Evolutionary conservation across 164 flowering plant genomes (phyloP).

Genomic region (Sextonia rubra): DNA sequence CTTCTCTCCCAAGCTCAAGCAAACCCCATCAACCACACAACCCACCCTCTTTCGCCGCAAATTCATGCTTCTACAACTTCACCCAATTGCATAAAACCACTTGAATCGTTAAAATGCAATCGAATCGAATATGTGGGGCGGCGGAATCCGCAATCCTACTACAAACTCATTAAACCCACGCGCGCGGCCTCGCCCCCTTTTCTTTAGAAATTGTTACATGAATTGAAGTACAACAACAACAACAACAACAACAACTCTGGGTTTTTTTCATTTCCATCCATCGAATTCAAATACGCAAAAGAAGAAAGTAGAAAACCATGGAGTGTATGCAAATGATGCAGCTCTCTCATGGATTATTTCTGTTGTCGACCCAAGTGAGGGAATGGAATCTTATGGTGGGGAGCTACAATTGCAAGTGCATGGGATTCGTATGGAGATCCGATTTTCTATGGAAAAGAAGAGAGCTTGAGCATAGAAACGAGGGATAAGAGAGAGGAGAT

Average conservation of each 20-base stretch:
- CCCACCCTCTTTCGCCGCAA: not conserved
- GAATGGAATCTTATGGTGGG: no score
- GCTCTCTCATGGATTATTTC: not conserved
- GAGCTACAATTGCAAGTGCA: no score
- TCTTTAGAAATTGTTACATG: not conserved
- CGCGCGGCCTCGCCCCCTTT: not conserved
- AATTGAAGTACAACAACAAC: not conserved
- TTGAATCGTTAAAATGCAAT: not conserved
- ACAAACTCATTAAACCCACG: not conserved
- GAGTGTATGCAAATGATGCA: not conserved
- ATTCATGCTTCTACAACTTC: not conserved
- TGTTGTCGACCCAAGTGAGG: not conserved
- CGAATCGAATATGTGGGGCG: not conserved
- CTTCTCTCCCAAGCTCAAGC: not conserved
- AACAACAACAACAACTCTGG: not conserved
- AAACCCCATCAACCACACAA: not conserved
- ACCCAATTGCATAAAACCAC: not conserved
- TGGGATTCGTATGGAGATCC: no score
- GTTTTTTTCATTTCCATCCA: not conserved
- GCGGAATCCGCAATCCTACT: not conserved
- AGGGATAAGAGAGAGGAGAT: no score
- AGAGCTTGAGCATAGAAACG: no score
- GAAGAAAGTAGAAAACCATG: not conserved
- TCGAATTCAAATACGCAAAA: not conserved
- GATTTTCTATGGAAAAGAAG: not conserved